Conservation (phyloP, 352 stramenopile genomes). For the Achlya hypogyna region DNA sequence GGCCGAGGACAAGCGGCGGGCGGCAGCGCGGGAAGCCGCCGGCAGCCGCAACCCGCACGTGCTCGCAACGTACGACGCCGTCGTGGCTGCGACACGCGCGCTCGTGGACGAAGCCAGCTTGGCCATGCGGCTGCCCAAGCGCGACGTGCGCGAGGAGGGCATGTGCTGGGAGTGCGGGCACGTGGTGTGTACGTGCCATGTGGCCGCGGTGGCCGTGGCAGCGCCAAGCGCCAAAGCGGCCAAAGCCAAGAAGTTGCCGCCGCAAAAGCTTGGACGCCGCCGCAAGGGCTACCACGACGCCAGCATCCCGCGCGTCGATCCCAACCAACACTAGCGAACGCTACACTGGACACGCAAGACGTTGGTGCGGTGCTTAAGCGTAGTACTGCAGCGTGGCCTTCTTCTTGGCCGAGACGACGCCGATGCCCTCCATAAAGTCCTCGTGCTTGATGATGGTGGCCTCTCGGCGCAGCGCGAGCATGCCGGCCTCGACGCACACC, state of each 20-base stretch:
- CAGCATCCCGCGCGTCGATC: neutral
- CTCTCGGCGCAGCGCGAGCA: constrained; percentile 94
- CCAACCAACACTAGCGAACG: neutral
- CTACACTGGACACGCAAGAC: no score
- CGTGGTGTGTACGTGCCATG: constrained; percentile 1
- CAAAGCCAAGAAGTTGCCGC: neutral
- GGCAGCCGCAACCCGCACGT: constrained; percentile 23
- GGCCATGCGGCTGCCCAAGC: constrained; percentile 48
- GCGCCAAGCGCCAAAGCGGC: neutral
- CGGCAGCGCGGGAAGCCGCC: constrained; percentile 13
- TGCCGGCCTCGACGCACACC: constrained; percentile 98
- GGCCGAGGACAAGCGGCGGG: constrained; percentile 35
- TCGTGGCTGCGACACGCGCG: constrained; percentile 37
- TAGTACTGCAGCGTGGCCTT: constrained; percentile 97
- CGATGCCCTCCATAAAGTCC: constrained; percentile 99
- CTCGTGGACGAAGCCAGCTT: constrained; percentile 49
- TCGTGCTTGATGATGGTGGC: constrained; percentile 95
- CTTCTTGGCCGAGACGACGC: constrained; percentile 96
- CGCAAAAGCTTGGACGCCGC: neutral
- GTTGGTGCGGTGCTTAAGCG: no score
- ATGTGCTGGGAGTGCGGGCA: constrained; percentile 14
- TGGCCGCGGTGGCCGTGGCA: neutral
- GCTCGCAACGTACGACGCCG: constrained; percentile 38
- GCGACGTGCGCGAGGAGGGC: constrained; percentile 38
- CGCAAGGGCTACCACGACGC: neutral